phyloP scores from a whole-genome alignment of 352 stramenopile species.

The Globisporangium echinulatum region DNA sequence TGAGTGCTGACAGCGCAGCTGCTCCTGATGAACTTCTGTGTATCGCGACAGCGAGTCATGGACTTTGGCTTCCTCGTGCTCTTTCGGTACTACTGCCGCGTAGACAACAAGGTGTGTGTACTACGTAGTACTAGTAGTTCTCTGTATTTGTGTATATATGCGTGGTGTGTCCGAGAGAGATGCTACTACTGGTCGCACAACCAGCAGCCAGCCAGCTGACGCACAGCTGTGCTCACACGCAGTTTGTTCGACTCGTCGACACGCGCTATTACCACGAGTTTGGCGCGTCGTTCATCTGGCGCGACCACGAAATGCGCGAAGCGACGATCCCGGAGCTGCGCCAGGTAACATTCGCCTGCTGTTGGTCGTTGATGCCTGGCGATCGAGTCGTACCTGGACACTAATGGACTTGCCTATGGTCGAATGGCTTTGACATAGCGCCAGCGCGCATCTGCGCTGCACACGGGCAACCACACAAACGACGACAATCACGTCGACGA shows the following conservation, averaged over 20 bases:
- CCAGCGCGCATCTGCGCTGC: too few relatives aligned
- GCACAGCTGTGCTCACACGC: neutral
- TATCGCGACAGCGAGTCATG: constrained; percentile 38
- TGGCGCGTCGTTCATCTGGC: constrained; percentile 38
- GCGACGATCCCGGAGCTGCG: constrained; percentile 26
- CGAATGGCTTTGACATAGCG: too few relatives aligned
- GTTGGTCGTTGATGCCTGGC: neutral
- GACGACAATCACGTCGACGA: constrained; percentile 1
- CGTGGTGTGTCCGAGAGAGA: too few relatives aligned
- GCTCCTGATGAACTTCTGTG: neutral
- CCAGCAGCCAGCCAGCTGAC: too few relatives aligned
- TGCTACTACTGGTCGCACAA: too few relatives aligned
- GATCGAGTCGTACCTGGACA: too few relatives aligned
- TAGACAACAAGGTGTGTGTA: constrained; percentile 44
- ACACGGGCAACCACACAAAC: neutral
- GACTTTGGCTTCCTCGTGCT: constrained; percentile 59
- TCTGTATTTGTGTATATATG: neutral
- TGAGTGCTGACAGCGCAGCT: neutral
- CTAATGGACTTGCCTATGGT: too few relatives aligned
- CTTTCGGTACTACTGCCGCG: constrained; percentile 53
- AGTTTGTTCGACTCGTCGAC: constrained; percentile 44
- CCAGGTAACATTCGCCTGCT: constrained; percentile 17
- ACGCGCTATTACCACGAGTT: constrained; percentile 69
- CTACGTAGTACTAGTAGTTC: neutral
- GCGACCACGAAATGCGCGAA: constrained; percentile 42